A percentile compares a stretch with the other conserved stretches of the same genome.
These are phyloP conservation scores for Caulochytrium protostelioides DNA, from an alignment of 371 early-diverging fungal genomes.

Conservation along the genomic window DNA sequence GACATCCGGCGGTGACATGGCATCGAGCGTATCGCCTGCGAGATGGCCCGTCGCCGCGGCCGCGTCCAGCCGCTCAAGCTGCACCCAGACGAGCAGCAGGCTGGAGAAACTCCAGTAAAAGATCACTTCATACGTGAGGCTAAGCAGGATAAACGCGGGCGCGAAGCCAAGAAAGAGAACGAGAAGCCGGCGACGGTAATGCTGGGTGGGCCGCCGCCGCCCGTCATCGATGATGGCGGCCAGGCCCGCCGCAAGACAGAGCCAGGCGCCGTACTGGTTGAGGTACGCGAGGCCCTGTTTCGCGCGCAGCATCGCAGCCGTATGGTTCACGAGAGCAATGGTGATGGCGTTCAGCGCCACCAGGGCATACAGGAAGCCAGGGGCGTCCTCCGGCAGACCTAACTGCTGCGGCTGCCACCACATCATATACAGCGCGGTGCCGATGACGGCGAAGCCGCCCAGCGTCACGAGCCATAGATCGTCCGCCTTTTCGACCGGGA, in stretches of 20 bases:
- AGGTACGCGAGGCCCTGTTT: conserved; percentile 9
- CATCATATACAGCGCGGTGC: conserved; percentile 10
- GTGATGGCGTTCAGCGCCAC: conserved; percentile 14
- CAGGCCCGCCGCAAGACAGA: conserved; percentile 1
- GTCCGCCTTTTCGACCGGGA: conserved; percentile 69
- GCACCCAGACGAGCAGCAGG: conserved; percentile 54
- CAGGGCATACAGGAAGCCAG: conserved; percentile 18
- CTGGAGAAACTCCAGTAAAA: conserved; percentile 64
- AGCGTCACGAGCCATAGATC: conserved; percentile 12
- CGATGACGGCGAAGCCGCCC: conserved; percentile 8
- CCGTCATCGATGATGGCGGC: no score
- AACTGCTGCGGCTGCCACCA: no score
- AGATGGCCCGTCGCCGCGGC: conserved; percentile 1
- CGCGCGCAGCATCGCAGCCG: conserved; percentile 10
- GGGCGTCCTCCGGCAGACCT: no score
- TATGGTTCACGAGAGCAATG: conserved; percentile 12
- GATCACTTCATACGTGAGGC: conserved; percentile 60
- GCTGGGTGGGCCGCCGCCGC: conserved; percentile 18
- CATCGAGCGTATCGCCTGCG: not conserved
- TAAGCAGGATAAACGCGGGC: conserved; percentile 63
- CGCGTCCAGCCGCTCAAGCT: conserved; percentile 47
- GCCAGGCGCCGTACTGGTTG: conserved; percentile 16
- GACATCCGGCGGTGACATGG: not conserved
- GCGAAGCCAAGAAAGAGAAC: conserved; percentile 67
- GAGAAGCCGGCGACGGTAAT: conserved; percentile 51